Evolutionary conservation across 1,284 basidiomycete genomes (phyloP).

Genomic region (Erythrobasidium hasegawianum): DNA sequence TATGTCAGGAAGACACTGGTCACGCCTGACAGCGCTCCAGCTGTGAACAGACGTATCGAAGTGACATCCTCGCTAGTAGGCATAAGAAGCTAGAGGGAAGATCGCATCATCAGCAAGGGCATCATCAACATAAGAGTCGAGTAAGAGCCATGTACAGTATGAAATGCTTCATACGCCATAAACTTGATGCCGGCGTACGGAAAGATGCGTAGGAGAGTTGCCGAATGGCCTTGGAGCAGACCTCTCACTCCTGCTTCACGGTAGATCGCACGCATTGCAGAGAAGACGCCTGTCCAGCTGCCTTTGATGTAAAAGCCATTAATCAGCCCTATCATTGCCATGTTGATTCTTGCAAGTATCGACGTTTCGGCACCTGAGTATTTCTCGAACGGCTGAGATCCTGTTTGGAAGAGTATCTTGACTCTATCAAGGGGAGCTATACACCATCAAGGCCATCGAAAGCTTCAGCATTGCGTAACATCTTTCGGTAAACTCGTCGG

Average conservation of each 20-base stretch:
- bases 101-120: conserved; percentile 50
- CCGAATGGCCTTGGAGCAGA: conserved; percentile 91
- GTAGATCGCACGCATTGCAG: conserved; percentile 72
- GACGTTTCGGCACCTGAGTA: conserved; percentile 81
- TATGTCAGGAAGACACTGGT: conserved; percentile 88
- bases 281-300: conserved; percentile 77
- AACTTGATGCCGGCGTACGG: conserved; percentile 98
- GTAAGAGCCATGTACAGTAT: conserved; percentile 55
- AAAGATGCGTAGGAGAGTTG: conserved; percentile 71
- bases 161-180: conserved; percentile 90
- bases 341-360: no score
- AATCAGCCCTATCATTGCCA: neutral
- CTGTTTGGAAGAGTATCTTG: conserved; percentile 98
- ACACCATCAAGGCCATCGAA: neutral
- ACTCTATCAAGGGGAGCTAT: conserved; percentile 92
- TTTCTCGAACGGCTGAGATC: conserved; percentile 88
- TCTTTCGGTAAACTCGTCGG: no score
- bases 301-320: conserved; percentile 53
- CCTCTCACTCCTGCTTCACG: conserved; percentile 67
- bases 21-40: conserved; percentile 86
- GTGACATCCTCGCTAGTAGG: conserved; percentile 76
- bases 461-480: neutral
- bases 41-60: conserved; percentile 73
- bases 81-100: conserved; percentile 60
- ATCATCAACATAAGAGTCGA: neutral